phyloP scores from a whole-genome alignment of 2,329 filamentous ascomycete genomes.

The Ambrosiella beaveri region DNA sequence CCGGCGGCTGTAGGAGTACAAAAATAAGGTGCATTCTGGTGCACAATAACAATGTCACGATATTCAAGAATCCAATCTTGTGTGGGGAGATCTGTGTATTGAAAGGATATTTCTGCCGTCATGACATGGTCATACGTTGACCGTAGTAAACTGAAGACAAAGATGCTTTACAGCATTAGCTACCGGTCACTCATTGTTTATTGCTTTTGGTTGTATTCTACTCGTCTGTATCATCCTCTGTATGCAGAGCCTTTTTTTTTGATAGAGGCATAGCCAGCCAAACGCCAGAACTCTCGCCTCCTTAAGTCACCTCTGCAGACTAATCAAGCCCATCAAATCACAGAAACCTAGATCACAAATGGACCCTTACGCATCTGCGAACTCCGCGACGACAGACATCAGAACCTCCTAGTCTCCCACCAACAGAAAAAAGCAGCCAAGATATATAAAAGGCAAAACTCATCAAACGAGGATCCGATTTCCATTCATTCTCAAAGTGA shows the following conservation, averaged over 20 bases:
- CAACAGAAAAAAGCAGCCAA: background rate
- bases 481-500: constrained; percentile 9
- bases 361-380: background rate
- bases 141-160: no score
- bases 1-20: no score
- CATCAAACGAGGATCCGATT: background rate
- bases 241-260: background rate
- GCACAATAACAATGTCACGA: background rate
- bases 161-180: no score
- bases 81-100: no score
- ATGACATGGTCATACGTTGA: no score
- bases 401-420: background rate
- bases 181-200: no score
- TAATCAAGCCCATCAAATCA: background rate
- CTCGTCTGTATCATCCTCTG: background rate
- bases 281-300: background rate
- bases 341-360: no score
- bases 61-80: no score
- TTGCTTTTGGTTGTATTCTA: no score
- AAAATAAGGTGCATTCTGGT: background rate
- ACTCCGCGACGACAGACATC: background rate
- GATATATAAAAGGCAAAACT: background rate
- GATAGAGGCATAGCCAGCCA: background rate
- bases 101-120: no score
- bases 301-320: background rate